These are phyloP conservation scores for Catharanthus roseus DNA, from an alignment of 257 asterid genomes.

Conservation along the genomic window DNA sequence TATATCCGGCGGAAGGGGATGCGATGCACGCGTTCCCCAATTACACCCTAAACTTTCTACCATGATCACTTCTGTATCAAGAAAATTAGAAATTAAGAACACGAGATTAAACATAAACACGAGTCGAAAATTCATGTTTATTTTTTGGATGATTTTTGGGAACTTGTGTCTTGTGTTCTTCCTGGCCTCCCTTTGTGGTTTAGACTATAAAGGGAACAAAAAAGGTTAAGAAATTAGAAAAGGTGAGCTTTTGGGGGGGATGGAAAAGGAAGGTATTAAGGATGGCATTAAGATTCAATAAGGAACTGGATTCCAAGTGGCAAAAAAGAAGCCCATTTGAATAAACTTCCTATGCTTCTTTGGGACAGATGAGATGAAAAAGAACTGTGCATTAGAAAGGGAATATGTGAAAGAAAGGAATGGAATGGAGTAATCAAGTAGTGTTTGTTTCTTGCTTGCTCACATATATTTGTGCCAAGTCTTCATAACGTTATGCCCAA, in stretches of 20 bases:
- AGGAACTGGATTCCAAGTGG: slow-evolving; percentile 51
- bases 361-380: not conserved
- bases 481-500: slow-evolving; percentile 17
- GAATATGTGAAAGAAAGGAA: slow-evolving; percentile 48
- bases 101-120: slow-evolving; percentile 6
- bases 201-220: slow-evolving; percentile 21
- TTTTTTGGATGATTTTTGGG: not conserved
- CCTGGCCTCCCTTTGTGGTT: not conserved
- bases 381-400: not conserved
- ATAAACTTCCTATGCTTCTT: not conserved
- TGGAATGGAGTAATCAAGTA: slow-evolving; percentile 35
- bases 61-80: not conserved
- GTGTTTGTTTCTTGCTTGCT: slow-evolving; percentile 23
- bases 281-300: slow-evolving; percentile 26
- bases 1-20: slow-evolving; percentile 62
- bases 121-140: slow-evolving; percentile 28
- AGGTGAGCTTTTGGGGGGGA: slow-evolving; percentile 24
- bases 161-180: not conserved
- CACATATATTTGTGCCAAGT: slow-evolving; percentile 22
- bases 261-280: slow-evolving; percentile 48
- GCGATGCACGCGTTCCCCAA: slow-evolving; percentile 63
- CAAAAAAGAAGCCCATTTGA: slow-evolving; percentile 7
- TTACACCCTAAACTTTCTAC: slow-evolving; percentile 57
- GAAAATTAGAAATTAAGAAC: slow-evolving; percentile 29
- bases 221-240: not conserved